Conservation (phyloP, 441 rosid species). For the Erodium moschatum region DNA sequence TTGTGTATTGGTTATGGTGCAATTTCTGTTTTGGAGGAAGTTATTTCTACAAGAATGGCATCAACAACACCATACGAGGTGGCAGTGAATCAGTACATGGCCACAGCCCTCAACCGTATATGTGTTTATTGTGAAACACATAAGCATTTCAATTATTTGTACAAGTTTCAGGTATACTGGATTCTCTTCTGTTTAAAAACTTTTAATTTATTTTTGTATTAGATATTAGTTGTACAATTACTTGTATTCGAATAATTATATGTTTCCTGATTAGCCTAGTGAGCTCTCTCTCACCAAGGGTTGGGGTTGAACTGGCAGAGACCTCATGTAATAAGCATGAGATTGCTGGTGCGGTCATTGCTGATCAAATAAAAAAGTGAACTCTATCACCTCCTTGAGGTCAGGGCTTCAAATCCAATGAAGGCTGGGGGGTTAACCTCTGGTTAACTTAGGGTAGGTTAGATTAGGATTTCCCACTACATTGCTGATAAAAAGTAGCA, state of each 20-base stretch:
- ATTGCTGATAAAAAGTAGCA: background rate
- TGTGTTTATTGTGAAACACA: conserved; percentile 82
- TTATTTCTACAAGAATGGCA: conserved; percentile 57
- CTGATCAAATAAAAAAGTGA: too few species aligned
- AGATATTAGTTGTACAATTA: background rate
- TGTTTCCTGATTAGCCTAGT: background rate
- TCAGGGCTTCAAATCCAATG: too few species aligned
- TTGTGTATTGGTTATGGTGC: conserved; percentile 77
- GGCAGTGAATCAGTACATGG: conserved; percentile 54
- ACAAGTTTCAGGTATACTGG: conserved; percentile 66
- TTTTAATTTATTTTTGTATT: background rate
- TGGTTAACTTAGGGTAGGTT: too few species aligned
- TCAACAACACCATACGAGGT: conserved; percentile 51
- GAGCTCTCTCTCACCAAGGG: too few species aligned
- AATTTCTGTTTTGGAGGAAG: conserved; percentile 77
- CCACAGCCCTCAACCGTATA: conserved; percentile 66
- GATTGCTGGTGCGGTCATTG: too few species aligned
- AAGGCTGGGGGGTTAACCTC: too few species aligned
- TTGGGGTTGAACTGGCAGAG: too few species aligned
- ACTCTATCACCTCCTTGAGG: too few species aligned
- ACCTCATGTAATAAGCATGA: too few species aligned
- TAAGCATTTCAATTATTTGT: conserved; percentile 83
- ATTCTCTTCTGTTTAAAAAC: background rate
- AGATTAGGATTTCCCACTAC: too few species aligned
- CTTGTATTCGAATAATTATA: background rate